phyloP scores from a whole-genome alignment of 495 filamentous ascomycete species.

The Aspergillus kassunensis region DNA sequence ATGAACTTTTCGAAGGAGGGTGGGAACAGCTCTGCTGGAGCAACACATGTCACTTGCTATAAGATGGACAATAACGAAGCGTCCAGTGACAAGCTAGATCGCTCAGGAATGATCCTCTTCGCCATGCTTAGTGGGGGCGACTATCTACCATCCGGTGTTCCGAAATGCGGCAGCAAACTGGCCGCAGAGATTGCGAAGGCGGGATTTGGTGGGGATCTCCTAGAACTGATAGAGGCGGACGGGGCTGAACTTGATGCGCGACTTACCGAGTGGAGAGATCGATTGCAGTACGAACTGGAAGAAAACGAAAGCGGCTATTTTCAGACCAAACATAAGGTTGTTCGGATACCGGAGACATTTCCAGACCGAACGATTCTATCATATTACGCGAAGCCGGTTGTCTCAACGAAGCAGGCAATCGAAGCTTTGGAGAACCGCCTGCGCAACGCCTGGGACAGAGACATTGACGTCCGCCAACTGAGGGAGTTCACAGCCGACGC shows the following conservation, averaged over 20 bases:
- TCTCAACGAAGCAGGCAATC: conserved; percentile 62
- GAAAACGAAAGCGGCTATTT: conserved; percentile 87
- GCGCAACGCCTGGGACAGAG: conserved; percentile 56
- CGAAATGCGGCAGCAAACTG: conserved; percentile 78
- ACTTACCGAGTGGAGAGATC: conserved; percentile 68
- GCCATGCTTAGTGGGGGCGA: conserved; percentile 96
- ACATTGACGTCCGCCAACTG: conserved; percentile 64
- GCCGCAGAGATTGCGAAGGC: conserved; percentile 88
- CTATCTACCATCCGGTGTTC: conserved; percentile 86
- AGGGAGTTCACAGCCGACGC: conserved; percentile 69
- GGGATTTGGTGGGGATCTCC: conserved; percentile 78
- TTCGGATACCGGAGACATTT: conserved; percentile 77
- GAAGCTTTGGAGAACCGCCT: conserved; percentile 45
- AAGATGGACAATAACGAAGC: conserved; percentile 40
- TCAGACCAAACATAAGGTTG: conserved; percentile 62
- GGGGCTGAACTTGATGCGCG: conserved; percentile 41
- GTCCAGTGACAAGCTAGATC: conserved; percentile 57
- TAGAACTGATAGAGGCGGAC: conserved; percentile 49
- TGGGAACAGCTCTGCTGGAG: conserved; percentile 54
- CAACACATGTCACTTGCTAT: conserved; percentile 86
- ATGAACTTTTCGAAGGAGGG: conserved; percentile 81
- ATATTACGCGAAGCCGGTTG: conserved; percentile 80
- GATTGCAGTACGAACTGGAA: conserved; percentile 67
- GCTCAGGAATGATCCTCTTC: conserved; percentile 88
- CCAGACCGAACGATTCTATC: conserved; percentile 73